Percentiles rank a stretch among this genome's conserved stretches.
Conservation (phyloP, 2,329 filamentous ascomycete species). For the Paraphaeosphaeria sporulosa region DNA sequence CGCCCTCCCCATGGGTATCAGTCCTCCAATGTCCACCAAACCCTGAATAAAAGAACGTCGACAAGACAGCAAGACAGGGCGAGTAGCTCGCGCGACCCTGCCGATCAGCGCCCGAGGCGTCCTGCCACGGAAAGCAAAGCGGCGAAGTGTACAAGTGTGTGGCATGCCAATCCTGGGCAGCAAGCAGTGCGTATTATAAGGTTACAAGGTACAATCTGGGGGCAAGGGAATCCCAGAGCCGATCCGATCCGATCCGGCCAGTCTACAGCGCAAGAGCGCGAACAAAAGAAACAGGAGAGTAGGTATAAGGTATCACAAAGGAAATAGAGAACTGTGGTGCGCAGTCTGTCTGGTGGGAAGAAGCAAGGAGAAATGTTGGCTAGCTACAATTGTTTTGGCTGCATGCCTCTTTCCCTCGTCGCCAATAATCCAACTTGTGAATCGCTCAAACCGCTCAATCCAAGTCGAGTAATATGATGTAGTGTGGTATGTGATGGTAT, state of each 20-base stretch:
- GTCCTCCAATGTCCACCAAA: not conserved
- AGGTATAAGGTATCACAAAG: slow-evolving; percentile 1
- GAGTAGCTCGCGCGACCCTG: not conserved
- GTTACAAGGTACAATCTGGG: slow-evolving; percentile 17
- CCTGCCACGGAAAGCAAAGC: not conserved
- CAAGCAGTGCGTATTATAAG: slow-evolving; percentile 10
- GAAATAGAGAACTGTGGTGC: not conserved
- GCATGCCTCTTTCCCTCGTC: not conserved
- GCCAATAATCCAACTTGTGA: slow-evolving; percentile 11
- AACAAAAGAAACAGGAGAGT: slow-evolving; percentile 5
- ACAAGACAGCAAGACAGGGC: not conserved
- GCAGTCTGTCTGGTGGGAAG: not conserved
- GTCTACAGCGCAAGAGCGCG: not conserved
- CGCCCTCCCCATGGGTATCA: not conserved
- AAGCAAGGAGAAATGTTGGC: slow-evolving; percentile 3
- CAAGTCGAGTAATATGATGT: slow-evolving; percentile 10
- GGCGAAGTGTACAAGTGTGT: slow-evolving; percentile 1
- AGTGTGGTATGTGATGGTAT: slow-evolving; percentile 25
- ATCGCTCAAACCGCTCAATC: slow-evolving; percentile 5
- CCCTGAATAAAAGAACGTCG: too few relatives aligned
- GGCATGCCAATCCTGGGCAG: slow-evolving; percentile 13
- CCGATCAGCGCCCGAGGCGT: too few relatives aligned
- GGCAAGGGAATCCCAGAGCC: not conserved
- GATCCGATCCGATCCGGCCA: not conserved
- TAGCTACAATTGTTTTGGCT: slow-evolving; percentile 12